These are phyloP conservation scores for Diaporthe sp. DNA, from an alignment of 2,329 filamentous ascomycete species.

Conservation along the genomic window DNA sequence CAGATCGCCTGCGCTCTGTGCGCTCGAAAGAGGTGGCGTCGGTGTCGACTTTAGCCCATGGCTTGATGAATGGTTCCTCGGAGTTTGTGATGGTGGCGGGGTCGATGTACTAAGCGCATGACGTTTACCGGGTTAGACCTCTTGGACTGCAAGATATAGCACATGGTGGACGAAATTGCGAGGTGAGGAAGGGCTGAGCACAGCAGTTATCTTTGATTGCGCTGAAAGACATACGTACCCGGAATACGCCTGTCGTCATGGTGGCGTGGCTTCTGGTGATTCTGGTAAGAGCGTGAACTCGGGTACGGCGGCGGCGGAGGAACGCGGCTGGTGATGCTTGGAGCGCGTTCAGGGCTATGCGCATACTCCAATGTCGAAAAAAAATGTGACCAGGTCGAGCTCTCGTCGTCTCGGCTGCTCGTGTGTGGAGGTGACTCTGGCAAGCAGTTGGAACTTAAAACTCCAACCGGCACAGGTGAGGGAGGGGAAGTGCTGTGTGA, in stretches of 20 bases:
- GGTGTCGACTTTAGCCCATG: slow-evolving; percentile 76
- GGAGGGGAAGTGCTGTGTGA: no score
- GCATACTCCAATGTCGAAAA: not conserved
- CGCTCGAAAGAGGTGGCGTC: slow-evolving; percentile 66
- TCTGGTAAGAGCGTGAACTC: not conserved
- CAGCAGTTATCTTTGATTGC: not conserved
- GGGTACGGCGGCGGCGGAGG: not conserved
- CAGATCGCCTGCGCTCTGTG: slow-evolving; percentile 58
- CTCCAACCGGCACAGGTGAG: not conserved
- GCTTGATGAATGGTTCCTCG: slow-evolving; percentile 58
- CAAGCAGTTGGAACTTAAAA: not conserved
- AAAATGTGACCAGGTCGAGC: not conserved
- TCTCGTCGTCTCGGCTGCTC: not conserved
- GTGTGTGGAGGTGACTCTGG: not conserved
- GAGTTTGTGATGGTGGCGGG: slow-evolving; percentile 53
- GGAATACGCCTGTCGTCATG: slow-evolving; percentile 28
- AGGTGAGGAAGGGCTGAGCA: not conserved
- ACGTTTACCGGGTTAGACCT: slow-evolving; percentile 16
- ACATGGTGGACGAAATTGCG: not conserved
- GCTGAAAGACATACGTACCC: not conserved
- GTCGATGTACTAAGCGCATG: slow-evolving; percentile 71
- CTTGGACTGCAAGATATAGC: not conserved
- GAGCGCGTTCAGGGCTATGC: not conserved
- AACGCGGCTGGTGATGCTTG: not conserved
- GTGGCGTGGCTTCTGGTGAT: not conserved